Conservation (phyloP, 306 rosid species). For the Echinosophora koreensis region DNA sequence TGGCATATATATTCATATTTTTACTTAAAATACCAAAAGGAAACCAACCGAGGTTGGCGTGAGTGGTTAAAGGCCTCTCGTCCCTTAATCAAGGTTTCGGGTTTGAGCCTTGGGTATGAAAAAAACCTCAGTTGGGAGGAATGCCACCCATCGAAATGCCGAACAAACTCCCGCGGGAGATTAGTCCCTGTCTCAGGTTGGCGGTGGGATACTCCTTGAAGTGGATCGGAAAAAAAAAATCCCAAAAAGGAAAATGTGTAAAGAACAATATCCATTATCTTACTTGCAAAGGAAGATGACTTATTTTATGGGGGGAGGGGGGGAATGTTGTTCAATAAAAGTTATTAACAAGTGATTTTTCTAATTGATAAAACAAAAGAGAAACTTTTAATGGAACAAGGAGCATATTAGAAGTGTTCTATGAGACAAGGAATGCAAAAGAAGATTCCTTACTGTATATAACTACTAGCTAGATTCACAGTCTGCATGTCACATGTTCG, state of each 20-base stretch:
- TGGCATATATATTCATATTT: constrained; percentile 13
- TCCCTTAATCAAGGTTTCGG: too few species aligned
- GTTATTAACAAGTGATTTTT: not conserved
- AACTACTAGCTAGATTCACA: constrained; percentile 28
- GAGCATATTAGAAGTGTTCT: constrained; percentile 5
- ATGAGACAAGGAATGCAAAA: not conserved
- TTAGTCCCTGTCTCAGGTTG: too few species aligned
- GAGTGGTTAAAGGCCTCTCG: too few species aligned
- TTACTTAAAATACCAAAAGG: constrained; percentile 33
- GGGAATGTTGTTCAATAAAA: not conserved
- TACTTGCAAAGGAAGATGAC: constrained; percentile 7
- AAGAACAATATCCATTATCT: not conserved
- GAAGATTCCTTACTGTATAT: not conserved
- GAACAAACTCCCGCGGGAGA: too few species aligned
- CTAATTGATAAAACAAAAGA: not conserved
- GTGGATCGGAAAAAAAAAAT: too few species aligned
- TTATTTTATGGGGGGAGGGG: not conserved
- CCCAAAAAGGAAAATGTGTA: not conserved
- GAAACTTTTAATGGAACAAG: constrained; percentile 10
- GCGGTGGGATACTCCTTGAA: too few species aligned
- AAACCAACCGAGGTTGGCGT: too few species aligned
- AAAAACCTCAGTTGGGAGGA: too few species aligned
- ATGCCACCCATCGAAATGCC: too few species aligned
- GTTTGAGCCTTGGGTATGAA: too few species aligned
- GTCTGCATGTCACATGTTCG: constrained; percentile 2